Evolutionary conservation across 805 yeast species (phyloP), one percentile per base, ranked within the genome.

Genomic region (Metschnikowia lachancei): DNA sequence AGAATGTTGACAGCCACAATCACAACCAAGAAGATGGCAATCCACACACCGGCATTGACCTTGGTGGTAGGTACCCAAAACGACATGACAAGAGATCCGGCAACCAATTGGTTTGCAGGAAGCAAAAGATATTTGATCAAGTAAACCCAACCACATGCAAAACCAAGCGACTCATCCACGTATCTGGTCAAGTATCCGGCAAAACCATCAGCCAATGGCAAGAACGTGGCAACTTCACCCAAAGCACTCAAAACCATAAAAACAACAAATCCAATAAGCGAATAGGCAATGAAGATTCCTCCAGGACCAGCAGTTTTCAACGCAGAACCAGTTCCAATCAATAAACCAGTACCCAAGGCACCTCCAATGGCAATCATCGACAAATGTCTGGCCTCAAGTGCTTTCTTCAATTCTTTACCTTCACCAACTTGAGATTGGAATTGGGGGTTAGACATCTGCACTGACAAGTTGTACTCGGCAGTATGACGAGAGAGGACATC

Each of bases 331-430:
- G 91, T 83, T 57, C 91, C 89, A 54, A 87, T 83, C 53, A 87
- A 70, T 46, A 87, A 72, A 59, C 91, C 95, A 1, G 94, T 85
- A 46, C 94, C 94, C 43, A 87, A 66, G 8, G 92, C 87, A 55
- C 94, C 92, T 55, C 94, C 95, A 54, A 87, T 80, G 53, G 94
- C 85, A 59, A 84, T 81, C 85, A 84, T 81, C 46, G 81, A 75
- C 52, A 82, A 74, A 58, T 83, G 89, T 43, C 89, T 64, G 39
- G 85, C 59, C 39, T 52, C 56, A 46, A 55, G 43, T 9, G 50
- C 42, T 24, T 70, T 71, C 47, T 72, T 74, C 54, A 76, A 67
- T 48, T 67, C 60, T 47, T 71, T 76, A 6, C 79, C 79, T 28
- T 71, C 76, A 10, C 59, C 61, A 12, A 54, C 46, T 24, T 72